These are phyloP conservation scores for Parietaria judaica DNA, from an alignment of 306 rosid genomes.

Conservation along the genomic window DNA sequence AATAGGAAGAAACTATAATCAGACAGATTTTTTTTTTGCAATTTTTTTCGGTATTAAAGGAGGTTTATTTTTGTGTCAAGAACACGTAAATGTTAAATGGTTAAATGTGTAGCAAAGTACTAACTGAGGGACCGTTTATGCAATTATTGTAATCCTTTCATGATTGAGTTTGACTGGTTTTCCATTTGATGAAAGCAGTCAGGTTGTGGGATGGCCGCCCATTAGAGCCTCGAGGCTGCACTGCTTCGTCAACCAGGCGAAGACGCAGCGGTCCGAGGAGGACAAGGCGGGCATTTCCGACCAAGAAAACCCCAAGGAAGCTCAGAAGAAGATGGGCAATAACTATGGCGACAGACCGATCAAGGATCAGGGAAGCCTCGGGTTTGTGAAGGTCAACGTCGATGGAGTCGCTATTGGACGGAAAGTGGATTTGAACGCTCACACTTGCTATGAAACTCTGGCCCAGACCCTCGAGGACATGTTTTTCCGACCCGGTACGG, in stretches of 20 bases:
- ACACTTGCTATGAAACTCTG: conserved; percentile 49
- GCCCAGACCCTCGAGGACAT: conserved; percentile 58
- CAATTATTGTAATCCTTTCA: too few relatives aligned
- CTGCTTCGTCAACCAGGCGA: conserved; percentile 56
- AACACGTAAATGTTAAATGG: too few relatives aligned
- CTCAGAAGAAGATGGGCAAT: background rate
- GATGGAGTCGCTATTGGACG: conserved; percentile 60
- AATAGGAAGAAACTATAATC: too few relatives aligned
- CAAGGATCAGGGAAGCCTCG: conserved; percentile 36
- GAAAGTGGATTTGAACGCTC: conserved; percentile 62
- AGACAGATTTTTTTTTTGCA: too few relatives aligned
- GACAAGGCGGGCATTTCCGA: conserved; percentile 22
- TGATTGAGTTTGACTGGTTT: too few relatives aligned
- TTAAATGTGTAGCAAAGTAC: too few relatives aligned
- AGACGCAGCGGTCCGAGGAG: conserved; percentile 39
- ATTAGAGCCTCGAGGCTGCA: conserved; percentile 53
- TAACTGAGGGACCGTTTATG: too few relatives aligned
- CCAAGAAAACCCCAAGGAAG: conserved; percentile 22
- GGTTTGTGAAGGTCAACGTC: conserved; percentile 59
- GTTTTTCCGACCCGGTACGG: conserved; percentile 37
- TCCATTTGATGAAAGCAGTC: conserved; percentile 33
- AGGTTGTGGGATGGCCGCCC: conserved; percentile 79
- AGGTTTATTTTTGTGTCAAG: too few relatives aligned
- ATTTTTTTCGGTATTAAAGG: too few relatives aligned
- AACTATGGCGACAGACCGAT: background rate